Evolutionary conservation across 2,329 filamentous ascomycete species (phyloP), one percentile per base, ranked within the genome.

Genomic region (Talaromyces sp.): DNA sequence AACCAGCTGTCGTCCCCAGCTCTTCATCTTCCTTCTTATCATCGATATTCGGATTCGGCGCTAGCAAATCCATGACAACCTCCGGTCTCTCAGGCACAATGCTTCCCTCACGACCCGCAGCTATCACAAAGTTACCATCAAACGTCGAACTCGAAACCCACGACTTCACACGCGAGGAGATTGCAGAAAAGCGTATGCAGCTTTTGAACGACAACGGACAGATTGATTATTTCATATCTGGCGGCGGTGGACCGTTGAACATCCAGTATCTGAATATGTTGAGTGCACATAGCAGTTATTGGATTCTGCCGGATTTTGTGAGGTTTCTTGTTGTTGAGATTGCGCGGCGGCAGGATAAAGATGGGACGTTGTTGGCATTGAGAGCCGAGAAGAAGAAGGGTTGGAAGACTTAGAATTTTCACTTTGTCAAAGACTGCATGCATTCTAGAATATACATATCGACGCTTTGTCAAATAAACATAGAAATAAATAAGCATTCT

Each of bases 221-320:
- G 78, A 89, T 99, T 47, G 95, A 99, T 75, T 99, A 88, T 77
- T 96, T 90, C 71, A 81, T 99, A 58, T 88, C 88, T 58, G 93
- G 92, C 8, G 91, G 92, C 0, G 90, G 91, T 1, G 95, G 95
- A 0, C 90, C 93, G 3, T 81, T 99, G 41, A 95, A 97, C 77
- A 93, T 97, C 27, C 93, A 98, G 78, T 99, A 99, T 75, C 79
- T 98, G 41, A 97, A 96, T 70, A 99, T 99, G 95, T 80, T 99
- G 63, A 91, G 92, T 65, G 95, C 95, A 9, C 95, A 99, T 77
- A 93, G 91, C 64, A 94, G 91, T 74, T 99, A 99, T 77, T 99
- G 95, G 95, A 85, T 87, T 2, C 88, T 90, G 71, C 86, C 83
- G 33, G 95, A 98, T 74, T 93, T 99, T 75, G 88, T 96, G n/a